Evolutionary conservation across 2,329 filamentous ascomycete genomes (phyloP), one percentile per base, ranked within the genome.

Genomic region (Phialophora expanda): DNA sequence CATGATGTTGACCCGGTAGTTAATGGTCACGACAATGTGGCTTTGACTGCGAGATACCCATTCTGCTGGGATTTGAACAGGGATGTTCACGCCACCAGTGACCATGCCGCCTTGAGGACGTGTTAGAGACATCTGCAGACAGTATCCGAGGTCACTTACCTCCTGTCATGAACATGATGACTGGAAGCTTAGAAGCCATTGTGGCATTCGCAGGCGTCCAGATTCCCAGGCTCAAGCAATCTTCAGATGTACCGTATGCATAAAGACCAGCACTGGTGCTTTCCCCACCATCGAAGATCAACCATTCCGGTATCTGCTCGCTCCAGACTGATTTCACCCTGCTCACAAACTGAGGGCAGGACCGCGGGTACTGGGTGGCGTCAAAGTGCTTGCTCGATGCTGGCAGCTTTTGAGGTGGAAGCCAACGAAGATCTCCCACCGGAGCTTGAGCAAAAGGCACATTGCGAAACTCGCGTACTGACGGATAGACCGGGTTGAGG

Each of bases 1-100:
- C n/a, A 82, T 80, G 59, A 81, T 77, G 61, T 77, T 78, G 38
- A 78, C n/a, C 2, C 78, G 76, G 67, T 79, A 79, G 70, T 81
- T 82, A 66, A 81, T 74, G 0, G 77, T 78, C 17, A 74, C 59
- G 7, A 75, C 56, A 62, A 82, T 77, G 66, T 78, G 76, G 12
- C 75, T 73, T 67, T 79, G 76, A 22, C 76, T 76, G 28, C 79
- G 73, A 53, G 77, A 72, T 3, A 80, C 78, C 76, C 80, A 79
- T 65, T 76, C 73, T 4, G 50, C 24, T 17, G 79, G 79, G 22
- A 79, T 75, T 65, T 80, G 77, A 55, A 78, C 80, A 7, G 79
- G 77, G 0, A 81, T 76, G 32, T 78, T 73, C 11, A 77, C 71
- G 4, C 79, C 79, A 1, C 73, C 74, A 1, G 71, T 71, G 1